Base-by-base conservation (phyloP, 768 basidiomycete species). In the Hypholoma sublateritium region DNA sequence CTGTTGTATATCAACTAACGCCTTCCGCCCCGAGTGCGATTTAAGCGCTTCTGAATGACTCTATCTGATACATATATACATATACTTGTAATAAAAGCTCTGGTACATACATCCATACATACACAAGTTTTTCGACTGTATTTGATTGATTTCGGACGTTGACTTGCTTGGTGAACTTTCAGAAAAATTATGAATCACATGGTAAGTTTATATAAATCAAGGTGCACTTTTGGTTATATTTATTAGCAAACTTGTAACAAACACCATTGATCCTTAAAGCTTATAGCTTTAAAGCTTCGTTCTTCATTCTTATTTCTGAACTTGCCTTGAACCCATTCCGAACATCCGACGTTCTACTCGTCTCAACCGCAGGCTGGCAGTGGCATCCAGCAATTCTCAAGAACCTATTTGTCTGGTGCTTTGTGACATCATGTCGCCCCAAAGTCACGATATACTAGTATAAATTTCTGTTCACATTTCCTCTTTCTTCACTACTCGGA, bases 1-100 rank as follows among this genome's bases (percentile, higher is more conserved):
- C 11, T 56, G 57, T 59, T 62, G 61, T 62, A 59, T 43, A 25
- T 37, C 55, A 49, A 46, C 41, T 62, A 34, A 32, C 55, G 46
- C 54, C 51, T 59, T 34, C 35, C 45, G 35, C 11, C 21, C 25
- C 48, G 25, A 32, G 39, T 28, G 24, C 44, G 22, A 34, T 44
- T 45, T 32, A 25, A 32, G 28, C 41, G 53, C 53, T 19, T 12
- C 13, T 36, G 25, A 17, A 44, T 41, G 4, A 28, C 34, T 53
- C 43, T 45, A 28, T 35, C 34, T 41, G 50, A 35, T 53, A 43
- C 19, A 43, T 44, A 53, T 53, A 44, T 41, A 53, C 39, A 53
- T 53, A 44, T 41, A 53, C 39, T 53, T 44, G 43, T 53, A 53
- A 53, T 53, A 53, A 53, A 46, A 46, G 24, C 41, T 53, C 41